Evolutionary conservation across 345 rosid species (phyloP), one percentile per base, ranked within the genome.

Genomic region (Heritiera fomes): DNA sequence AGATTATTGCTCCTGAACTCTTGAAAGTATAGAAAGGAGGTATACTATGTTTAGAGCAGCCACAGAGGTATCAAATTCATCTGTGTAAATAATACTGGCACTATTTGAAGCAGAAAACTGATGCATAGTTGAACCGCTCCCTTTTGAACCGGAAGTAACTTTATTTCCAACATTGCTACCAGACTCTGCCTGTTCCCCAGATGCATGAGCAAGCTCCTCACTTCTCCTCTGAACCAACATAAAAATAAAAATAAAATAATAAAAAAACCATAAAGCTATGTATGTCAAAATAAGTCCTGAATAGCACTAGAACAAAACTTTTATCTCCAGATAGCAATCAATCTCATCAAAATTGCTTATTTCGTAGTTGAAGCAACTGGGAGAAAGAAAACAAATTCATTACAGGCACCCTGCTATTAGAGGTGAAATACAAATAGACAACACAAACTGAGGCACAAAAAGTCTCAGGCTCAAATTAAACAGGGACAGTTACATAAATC

Each of bases 21-120:
- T 75, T 43, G 18, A 49, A 46, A 66, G 9, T 72, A 77, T 0
- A 59, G 13, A 20, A 72, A 82, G 60, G 34, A 78, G 67, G 77
- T 91, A 77, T 87, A 97, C 99, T 66, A 88, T 90, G 85, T 97
- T 97, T 73, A 93, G 85, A 59, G 85, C 83, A 82, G 95, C 89
- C 77, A 93, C 90, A 60, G 98, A 89, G 20, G 87, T 81, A 61
- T 91, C 95, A 86, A 90, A 94, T 78, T 93, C 98, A 87, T 92
- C 92, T 83, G 80, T 82, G 82, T 85, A 87, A 75, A 80, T 75
- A 69, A 84, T 78, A 79, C 84, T 75, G 13, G 77, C 73, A 79
- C 90, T 77, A 77, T 77, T 83, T 72, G 84, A 66, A 63, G 79
- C 80, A 77, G 88, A 84, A 75, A 80, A 49, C 75, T 83, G 91